Percentiles rank a stretch among this genome's conserved stretches.
Evolutionary conservation across 495 filamentous ascomycete genomes (phyloP).

Genomic region (Halenospora varia): DNA sequence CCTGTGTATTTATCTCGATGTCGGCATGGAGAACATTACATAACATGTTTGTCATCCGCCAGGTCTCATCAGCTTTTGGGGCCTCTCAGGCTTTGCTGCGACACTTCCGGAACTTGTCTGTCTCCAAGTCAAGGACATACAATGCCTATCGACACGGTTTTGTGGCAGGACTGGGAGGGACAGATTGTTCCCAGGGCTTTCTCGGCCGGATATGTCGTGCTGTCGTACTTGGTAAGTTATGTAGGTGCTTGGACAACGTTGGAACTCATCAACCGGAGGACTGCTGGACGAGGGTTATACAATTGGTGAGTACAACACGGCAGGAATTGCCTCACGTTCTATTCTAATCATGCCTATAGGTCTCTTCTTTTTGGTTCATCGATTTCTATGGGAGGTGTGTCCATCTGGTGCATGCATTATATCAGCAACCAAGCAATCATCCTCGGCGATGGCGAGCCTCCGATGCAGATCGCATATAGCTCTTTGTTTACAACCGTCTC

Average conservation of each 20-base stretch:
- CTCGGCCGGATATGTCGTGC: constrained; percentile 57
- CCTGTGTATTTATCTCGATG: too few species aligned
- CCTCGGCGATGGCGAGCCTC: constrained; percentile 54
- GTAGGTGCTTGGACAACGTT: constrained; percentile 74
- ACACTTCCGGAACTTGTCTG: too few species aligned
- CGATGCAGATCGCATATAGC: constrained; percentile 71
- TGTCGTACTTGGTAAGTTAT: constrained; percentile 75
- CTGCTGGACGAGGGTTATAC: constrained; percentile 58
- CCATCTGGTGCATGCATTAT: constrained; percentile 74
- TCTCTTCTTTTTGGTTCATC: constrained; percentile 67
- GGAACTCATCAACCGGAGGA: constrained; percentile 76
- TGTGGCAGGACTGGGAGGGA: constrained; percentile 3
- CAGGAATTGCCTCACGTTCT: not conserved
- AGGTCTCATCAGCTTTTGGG: too few species aligned
- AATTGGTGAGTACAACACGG: constrained; percentile 53
- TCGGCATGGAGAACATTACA: too few species aligned
- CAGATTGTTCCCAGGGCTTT: constrained; percentile 50
- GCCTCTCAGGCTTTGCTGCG: too few species aligned
- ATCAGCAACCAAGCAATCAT: constrained; percentile 79
- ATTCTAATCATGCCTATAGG: constrained; percentile 35
- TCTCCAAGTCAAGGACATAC: too few species aligned
- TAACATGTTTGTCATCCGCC: too few species aligned
- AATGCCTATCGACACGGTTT: too few species aligned
- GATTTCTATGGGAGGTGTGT: constrained; percentile 74
- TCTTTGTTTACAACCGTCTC: constrained; percentile 69